Base-by-base conservation (phyloP, 2,329 filamentous ascomycete genomes). In the Calonectria pseudoreteaudii region DNA sequence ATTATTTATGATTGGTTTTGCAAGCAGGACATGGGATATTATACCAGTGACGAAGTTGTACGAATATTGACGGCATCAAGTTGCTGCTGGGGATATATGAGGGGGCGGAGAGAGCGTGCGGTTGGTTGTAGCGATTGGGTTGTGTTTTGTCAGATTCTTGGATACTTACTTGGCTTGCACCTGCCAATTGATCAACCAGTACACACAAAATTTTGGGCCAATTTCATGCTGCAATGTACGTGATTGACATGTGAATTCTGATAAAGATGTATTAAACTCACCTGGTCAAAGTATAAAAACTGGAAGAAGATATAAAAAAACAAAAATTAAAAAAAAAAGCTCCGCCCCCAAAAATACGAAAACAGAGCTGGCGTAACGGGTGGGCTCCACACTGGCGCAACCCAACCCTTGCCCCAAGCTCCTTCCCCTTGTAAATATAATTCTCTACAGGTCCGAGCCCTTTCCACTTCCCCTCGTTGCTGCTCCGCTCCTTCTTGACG, bases 321-420 rank as follows among this genome's bases (percentile, higher is more conserved):
- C 1, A 38, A 10, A 23, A 58, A 58, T 36, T n/a, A n/a, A n/a
- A 60, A 41, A 36, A 38, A 16, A 28, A 60, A n/a, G 34, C 31
- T 60, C 20, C 52, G 20, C 20, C 20, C 41, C 41, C 41, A 1
- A 34, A 44, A 44, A 44, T 20, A 1, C 7, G n/a, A 44, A 44
- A 44, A 20, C 41, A 44, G 41, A 20, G n/a, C n/a, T 47, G 34
- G 56, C 56, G 34, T 13, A 41, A 28, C 56, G 23, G 56, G 36
- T 3, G n/a, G 23, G 56, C 56, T 30, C 56, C 56, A 44, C 56
- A 62, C 56, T n/a, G 38, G 34, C 56, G 23, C 56, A 62, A 62
- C 56, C 56, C 56, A 62, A 62, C 56, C 56, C 56, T 62, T 62
- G 56, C 56, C 56, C 56, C 56, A 38, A 62, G 56, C 56, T 62